These are phyloP conservation scores for Apiotrichum gamsii DNA, from an alignment of 1,284 basidiomycete genomes.

Conservation along the genomic window DNA sequence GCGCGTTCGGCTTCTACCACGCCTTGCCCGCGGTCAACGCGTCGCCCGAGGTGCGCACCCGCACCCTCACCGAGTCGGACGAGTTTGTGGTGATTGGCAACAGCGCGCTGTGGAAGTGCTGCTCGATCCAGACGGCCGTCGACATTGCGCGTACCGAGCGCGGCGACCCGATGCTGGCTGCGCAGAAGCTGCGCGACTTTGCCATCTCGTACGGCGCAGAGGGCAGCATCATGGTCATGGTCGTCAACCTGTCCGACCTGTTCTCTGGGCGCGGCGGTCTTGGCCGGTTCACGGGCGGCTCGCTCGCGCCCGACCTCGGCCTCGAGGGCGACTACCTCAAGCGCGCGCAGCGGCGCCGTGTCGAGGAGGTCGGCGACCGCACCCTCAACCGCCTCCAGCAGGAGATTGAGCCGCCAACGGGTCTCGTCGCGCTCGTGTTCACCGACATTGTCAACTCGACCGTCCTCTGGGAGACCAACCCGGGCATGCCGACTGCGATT, in stretches of 20 bases:
- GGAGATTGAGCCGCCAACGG: slow-evolving; percentile 81
- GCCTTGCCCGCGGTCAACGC: slow-evolving; percentile 88
- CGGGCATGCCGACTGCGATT: slow-evolving; percentile 94
- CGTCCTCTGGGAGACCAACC: slow-evolving; percentile 92
- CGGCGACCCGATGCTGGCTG: slow-evolving; percentile 90
- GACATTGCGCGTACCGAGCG: slow-evolving; percentile 86
- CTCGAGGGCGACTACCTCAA: slow-evolving; percentile 26
- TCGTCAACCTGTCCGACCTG: slow-evolving; percentile 75
- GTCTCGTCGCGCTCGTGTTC: slow-evolving; percentile 90
- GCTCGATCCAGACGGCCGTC: slow-evolving; percentile 92
- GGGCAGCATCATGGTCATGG: slow-evolving; percentile 97
- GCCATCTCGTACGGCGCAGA: slow-evolving; percentile 95
- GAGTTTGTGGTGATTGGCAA: slow-evolving; percentile 98
- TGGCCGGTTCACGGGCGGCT: slow-evolving; percentile 7
- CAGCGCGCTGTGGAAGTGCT: slow-evolving; percentile 85
- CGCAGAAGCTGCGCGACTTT: slow-evolving; percentile 93
- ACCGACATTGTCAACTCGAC: slow-evolving; percentile 99
- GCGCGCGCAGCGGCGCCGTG: slow-evolving; percentile 29
- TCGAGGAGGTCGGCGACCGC: slow-evolving; percentile 48
- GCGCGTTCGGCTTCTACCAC: slow-evolving; percentile 91
- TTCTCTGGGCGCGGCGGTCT: slow-evolving; percentile 53
- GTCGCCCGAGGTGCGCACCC: slow-evolving; percentile 67
- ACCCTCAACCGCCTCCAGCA: slow-evolving; percentile 59
- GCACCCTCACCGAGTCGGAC: slow-evolving; percentile 74
- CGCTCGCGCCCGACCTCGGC: background rate